These are phyloP conservation scores for Hyphopichia homilentoma DNA, from an alignment of 805 yeast genomes.

Conservation along the genomic window DNA sequence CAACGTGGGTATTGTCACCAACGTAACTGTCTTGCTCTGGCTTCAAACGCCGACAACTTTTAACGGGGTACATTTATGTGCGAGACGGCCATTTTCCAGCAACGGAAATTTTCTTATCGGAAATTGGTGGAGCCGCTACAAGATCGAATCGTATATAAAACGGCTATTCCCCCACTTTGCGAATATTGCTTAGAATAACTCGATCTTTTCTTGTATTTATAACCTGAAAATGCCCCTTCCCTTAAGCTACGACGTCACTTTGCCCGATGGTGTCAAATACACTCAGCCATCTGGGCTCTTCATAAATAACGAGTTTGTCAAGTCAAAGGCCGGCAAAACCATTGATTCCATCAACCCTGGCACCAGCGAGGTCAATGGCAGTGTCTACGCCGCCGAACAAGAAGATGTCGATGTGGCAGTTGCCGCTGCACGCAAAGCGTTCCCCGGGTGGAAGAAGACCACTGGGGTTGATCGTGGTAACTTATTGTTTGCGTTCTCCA, in stretches of 20 bases:
- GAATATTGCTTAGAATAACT: too few relatives aligned
- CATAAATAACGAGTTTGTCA: conserved; percentile 42
- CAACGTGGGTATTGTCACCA: too few relatives aligned
- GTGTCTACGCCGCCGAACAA: conserved; percentile 38
- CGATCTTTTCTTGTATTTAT: too few relatives aligned
- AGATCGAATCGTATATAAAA: too few relatives aligned
- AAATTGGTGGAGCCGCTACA: too few relatives aligned
- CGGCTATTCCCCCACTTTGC: too few relatives aligned
- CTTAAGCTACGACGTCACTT: conserved; percentile 34
- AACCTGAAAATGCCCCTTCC: conserved; percentile 33
- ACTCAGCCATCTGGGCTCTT: conserved; percentile 62
- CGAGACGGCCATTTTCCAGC: too few relatives aligned
- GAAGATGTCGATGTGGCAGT: conserved; percentile 44
- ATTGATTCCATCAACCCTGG: conserved; percentile 41
- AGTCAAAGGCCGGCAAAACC: conserved; percentile 30
- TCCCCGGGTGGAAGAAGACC: conserved; percentile 44
- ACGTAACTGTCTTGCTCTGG: too few relatives aligned
- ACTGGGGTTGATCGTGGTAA: conserved; percentile 40
- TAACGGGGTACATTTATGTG: too few relatives aligned
- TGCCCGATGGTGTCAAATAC: conserved; percentile 49
- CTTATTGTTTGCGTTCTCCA: conserved; percentile 35
- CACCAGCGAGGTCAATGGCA: conserved; percentile 40
- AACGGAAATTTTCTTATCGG: too few relatives aligned
- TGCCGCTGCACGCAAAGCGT: conserved; percentile 34
- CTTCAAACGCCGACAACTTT: too few relatives aligned